Conservation (phyloP, 2,329 filamentous ascomycete species). For the Torrubiella hemipterigena region DNA sequence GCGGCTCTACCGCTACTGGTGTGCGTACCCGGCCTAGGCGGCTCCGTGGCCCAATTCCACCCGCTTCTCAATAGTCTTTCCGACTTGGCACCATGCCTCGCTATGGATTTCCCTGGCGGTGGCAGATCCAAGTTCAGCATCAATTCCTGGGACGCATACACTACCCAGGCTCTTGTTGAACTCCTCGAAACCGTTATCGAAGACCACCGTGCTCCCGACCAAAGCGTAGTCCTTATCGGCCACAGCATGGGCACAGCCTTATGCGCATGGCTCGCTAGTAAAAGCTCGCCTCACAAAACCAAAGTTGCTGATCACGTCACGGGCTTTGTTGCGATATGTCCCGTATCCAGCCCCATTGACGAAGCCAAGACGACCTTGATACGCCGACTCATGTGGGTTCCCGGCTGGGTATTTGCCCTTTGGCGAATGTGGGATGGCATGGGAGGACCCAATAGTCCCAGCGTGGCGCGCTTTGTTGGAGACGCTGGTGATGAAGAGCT, state of each 20-base stretch:
- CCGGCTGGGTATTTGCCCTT: conserved; percentile 60
- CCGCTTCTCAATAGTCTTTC: conserved; percentile 69
- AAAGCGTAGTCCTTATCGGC: conserved; percentile 68
- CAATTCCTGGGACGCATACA: conserved; percentile 66
- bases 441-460: conserved; percentile 66
- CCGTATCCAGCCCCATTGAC: conserved; percentile 52
- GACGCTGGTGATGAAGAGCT: conserved; percentile 51
- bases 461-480: conserved; percentile 69
- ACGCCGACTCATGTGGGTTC: conserved; percentile 53
- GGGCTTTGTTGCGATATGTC: conserved; percentile 73
- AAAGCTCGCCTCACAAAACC: conserved; percentile 27
- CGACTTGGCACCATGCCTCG: conserved; percentile 68
- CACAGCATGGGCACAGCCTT: conserved; percentile 87
- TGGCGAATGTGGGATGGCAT: conserved; percentile 68
- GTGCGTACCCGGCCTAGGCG: conserved; percentile 88
- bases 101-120: conserved; percentile 84
- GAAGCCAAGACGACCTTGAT: conserved; percentile 30
- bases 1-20: conserved; percentile 72
- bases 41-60: conserved; percentile 79
- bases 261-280: conserved; percentile 54
- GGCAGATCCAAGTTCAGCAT: conserved; percentile 68
- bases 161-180: conserved; percentile 60
- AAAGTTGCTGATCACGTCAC: conserved; percentile 52
- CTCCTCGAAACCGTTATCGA: conserved; percentile 66
- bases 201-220: conserved; percentile 55